Evolutionary conservation across 78 protist species (phyloP).

Genomic region (Protostelium mycophagum): DNA sequence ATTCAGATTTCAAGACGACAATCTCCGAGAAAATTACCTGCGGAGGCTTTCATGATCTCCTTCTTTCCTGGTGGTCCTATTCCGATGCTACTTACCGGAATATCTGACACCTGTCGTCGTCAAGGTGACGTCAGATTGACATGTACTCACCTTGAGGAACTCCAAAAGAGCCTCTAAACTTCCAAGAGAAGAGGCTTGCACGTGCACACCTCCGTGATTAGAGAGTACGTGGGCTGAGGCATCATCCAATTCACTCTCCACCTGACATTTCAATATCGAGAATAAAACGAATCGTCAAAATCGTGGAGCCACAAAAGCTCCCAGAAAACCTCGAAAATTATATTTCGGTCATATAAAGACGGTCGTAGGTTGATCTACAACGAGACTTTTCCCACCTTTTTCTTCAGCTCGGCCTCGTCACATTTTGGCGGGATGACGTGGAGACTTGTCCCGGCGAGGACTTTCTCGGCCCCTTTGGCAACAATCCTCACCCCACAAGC

Average conservation of each 20-base stretch:
- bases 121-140: not conserved
- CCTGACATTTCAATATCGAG: not conserved
- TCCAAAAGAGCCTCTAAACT: slow-evolving; percentile 92
- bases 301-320: too few relatives aligned
- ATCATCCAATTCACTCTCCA: not conserved
- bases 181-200: slow-evolving; percentile 98
- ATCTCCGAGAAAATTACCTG: not conserved
- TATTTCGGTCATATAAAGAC: too few relatives aligned
- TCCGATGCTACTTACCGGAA: slow-evolving; percentile 90
- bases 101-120: not conserved
- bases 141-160: slow-evolving; percentile 60
- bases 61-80: slow-evolving; percentile 96
- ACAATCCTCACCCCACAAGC: slow-evolving; percentile 82
- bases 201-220: slow-evolving; percentile 64
- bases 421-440: slow-evolving; percentile 48
- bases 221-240: not conserved
- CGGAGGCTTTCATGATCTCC: slow-evolving; percentile 79
- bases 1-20: not conserved
- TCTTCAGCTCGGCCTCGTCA: slow-evolving; percentile 62
- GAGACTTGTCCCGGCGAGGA: slow-evolving; percentile 84
- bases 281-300: not conserved
- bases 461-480: slow-evolving; percentile 77
- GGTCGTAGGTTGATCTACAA: not conserved
- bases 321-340: too few relatives aligned
- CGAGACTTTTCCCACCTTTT: not conserved